phyloP scores from a whole-genome alignment of 495 filamentous ascomycete genomes.

The Aspergillus coremiiformis region DNA sequence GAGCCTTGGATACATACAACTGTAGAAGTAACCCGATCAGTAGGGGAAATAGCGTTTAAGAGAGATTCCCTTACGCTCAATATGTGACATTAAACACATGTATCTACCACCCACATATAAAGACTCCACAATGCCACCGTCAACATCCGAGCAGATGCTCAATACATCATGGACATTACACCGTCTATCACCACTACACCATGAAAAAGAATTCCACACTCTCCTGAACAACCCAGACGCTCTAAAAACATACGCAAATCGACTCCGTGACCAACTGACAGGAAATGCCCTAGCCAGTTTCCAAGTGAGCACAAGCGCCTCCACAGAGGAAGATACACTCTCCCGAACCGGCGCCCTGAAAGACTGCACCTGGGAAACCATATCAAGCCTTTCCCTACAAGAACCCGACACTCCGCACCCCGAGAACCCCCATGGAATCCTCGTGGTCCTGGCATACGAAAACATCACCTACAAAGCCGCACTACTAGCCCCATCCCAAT shows the following conservation, averaged over 20 bases:
- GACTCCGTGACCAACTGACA: slow-evolving; percentile 46
- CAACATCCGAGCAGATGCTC: slow-evolving; percentile 34
- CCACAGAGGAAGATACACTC: slow-evolving; percentile 31
- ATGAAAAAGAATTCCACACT: slow-evolving; percentile 33
- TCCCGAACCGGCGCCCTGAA: slow-evolving; percentile 42
- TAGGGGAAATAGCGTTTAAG: not conserved
- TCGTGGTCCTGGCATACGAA: slow-evolving; percentile 45
- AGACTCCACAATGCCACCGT: slow-evolving; percentile 19
- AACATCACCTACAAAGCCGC: slow-evolving; percentile 43
- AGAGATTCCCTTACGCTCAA: not conserved
- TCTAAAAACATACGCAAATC: slow-evolving; percentile 41
- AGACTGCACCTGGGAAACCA: slow-evolving; percentile 39
- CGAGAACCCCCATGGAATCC: slow-evolving; percentile 25
- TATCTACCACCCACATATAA: not conserved
- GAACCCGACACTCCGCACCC: not conserved
- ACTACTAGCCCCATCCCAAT: slow-evolving; percentile 20
- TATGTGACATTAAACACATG: not conserved
- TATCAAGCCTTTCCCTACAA: slow-evolving; percentile 20
- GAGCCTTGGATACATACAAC: no score
- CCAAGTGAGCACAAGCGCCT: slow-evolving; percentile 18
- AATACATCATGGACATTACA: slow-evolving; percentile 51
- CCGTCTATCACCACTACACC: slow-evolving; percentile 48
- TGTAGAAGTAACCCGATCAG: not conserved
- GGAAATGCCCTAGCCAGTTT: slow-evolving; percentile 44
- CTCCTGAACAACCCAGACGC: slow-evolving; percentile 31